These are phyloP conservation scores for Xylaria palmicola DNA, from an alignment of 495 filamentous ascomycete species.

Conservation along the genomic window DNA sequence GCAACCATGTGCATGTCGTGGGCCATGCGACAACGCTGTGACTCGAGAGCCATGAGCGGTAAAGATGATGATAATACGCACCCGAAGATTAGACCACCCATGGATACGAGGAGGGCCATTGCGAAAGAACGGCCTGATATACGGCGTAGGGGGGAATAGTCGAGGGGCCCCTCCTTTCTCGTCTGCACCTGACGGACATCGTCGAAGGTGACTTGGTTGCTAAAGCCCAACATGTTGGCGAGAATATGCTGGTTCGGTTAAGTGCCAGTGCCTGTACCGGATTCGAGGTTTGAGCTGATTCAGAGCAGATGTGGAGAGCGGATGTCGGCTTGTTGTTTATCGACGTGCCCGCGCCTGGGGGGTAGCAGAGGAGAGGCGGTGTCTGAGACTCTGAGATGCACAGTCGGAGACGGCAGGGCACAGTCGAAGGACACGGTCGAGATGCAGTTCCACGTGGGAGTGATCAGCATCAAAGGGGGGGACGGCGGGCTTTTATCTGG, in stretches of 20 bases:
- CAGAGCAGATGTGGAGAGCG: not conserved
- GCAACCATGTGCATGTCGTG: not conserved
- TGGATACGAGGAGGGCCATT: constrained; percentile 55
- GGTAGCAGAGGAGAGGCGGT: no score
- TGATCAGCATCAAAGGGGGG: constrained; percentile 2
- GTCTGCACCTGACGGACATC: not conserved
- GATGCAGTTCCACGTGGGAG: constrained; percentile 8
- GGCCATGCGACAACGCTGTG: not conserved
- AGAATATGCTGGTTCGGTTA: not conserved
- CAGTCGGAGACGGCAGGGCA: not conserved
- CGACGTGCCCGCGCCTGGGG: not conserved
- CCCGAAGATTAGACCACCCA: constrained; percentile 76
- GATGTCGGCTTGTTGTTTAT: not conserved
- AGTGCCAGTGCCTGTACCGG: not conserved
- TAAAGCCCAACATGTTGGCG: constrained; percentile 10
- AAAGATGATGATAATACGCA: constrained; percentile 36
- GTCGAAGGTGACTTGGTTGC: constrained; percentile 10
- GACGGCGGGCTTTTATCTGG: constrained; percentile 8
- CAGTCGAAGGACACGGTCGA: not conserved
- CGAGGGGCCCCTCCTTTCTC: constrained; percentile 12
- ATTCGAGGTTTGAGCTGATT: not conserved
- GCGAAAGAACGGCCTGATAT: constrained; percentile 50
- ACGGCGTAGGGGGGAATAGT: constrained; percentile 18
- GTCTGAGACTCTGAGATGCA: no score
- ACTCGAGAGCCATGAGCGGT: constrained; percentile 42